These are phyloP conservation scores for Calocybe gangraenosa DNA, from an alignment of 768 basidiomycete genomes.

Conservation along the genomic window DNA sequence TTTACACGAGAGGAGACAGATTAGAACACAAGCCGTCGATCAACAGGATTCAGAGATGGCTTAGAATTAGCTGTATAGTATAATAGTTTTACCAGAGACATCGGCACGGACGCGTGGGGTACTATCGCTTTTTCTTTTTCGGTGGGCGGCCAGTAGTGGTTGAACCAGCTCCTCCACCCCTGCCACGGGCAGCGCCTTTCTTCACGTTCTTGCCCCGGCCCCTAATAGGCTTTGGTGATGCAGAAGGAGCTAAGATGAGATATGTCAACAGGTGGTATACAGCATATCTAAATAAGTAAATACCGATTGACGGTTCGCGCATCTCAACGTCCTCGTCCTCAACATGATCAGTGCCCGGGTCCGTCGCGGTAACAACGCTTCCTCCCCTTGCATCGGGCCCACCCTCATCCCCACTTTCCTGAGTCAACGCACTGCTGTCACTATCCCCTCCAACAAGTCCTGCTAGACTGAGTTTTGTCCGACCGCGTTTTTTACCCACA, in stretches of 20 bases:
- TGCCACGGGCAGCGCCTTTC: constrained; percentile 17
- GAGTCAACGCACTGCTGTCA: constrained; percentile 79
- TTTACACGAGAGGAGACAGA: constrained; percentile 51
- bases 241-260: constrained; percentile 25
- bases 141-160: constrained; percentile 29
- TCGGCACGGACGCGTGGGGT: not conserved
- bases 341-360: constrained; percentile 62
- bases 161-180: constrained; percentile 22
- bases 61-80: constrained; percentile 11
- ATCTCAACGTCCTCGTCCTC: constrained; percentile 65
- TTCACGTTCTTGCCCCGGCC: constrained; percentile 30
- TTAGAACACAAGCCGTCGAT: constrained; percentile 21
- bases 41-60: constrained; percentile 15
- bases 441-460: constrained; percentile 80
- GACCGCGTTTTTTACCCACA: constrained; percentile 35
- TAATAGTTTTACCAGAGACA: constrained; percentile 5
- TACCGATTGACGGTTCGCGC: constrained; percentile 58
- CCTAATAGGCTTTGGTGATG: constrained; percentile 33
- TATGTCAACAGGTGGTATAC: not conserved
- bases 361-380: constrained; percentile 69
- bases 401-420: constrained; percentile 78
- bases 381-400: constrained; percentile 48
- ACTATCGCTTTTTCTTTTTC: constrained; percentile 47
- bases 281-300: constrained; percentile 15
- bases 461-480: constrained; percentile 58